Evolutionary conservation across 2,329 filamentous ascomycete species (phyloP), one percentile per base, ranked within the genome.

Genomic region (Venturia effusa): DNA sequence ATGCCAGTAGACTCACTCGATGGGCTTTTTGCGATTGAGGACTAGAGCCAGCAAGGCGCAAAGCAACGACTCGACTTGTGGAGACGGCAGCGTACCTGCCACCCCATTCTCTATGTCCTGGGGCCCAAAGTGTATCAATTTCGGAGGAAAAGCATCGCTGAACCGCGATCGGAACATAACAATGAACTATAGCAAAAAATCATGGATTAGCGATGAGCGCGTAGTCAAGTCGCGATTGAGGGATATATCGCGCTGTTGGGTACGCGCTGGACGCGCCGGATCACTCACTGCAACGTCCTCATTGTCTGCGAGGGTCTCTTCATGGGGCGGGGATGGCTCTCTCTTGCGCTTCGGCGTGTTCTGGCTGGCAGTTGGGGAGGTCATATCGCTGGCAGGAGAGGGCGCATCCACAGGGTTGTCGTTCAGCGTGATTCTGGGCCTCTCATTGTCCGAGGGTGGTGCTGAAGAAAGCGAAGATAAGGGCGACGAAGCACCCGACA

Each of bases 91-190:
- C 60, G 83, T 78, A 73, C 93, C 90, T 66, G 87, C 85, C 61
- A 97, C 84, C 61, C 94, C 94, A 74, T 84, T 83, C 77, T 99
- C 94, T 66, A 99, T 84, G 75, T 99, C 95, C 77, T 99, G 93
- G 15, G 94, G 94, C 27, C 94, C 94, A 69, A 96, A 91, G 73
- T 96, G 90, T 68, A 90, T 83, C 41, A 96, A 82, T 39, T 91
- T 94, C 75, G 92, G 88, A 59, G 92, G 88, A 69, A 99, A 94
- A 66, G 86, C 88, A 66, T 96, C 92, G 77, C 84, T 87, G 76
- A 99, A 97, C 72, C 94, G 90, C 76, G 89, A 89, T 75, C 93
- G 87, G 78, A 97, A 99, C 90, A 96, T 97, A 69, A 97, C 91
- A 76, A 99, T 90, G 78, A 99, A 97, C 91, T 97, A 72, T 48